Evolutionary conservation across 768 basidiomycete genomes (phyloP).

Genomic region (Agaricus blazei): DNA sequence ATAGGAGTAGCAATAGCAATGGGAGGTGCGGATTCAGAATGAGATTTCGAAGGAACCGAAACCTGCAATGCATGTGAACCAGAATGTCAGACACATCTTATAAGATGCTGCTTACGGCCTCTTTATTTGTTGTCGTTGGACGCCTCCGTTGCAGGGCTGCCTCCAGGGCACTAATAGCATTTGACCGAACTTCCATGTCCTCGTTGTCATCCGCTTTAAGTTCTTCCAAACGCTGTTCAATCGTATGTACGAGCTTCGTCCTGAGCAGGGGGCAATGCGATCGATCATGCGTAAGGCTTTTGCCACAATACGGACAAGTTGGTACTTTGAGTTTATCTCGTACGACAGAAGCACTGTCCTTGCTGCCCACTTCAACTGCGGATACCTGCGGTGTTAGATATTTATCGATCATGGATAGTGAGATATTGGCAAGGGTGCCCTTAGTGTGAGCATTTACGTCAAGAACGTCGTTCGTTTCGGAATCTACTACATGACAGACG

Average conservation of each 20-base stretch:
- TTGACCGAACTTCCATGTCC: slow-evolving; percentile 17
- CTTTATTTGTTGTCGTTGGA: background rate
- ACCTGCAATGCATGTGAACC: background rate
- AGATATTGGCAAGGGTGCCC: background rate
- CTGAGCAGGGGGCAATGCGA: slow-evolving; percentile 43
- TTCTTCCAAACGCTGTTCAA: slow-evolving; percentile 42
- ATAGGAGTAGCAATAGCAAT: background rate
- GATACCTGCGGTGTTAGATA: background rate
- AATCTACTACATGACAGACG: slow-evolving; percentile 9
- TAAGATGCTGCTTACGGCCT: background rate
- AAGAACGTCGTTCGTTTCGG: slow-evolving; percentile 7
- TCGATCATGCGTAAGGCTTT: slow-evolving; percentile 40
- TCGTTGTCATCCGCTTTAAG: slow-evolving; percentile 25
- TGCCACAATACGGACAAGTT: slow-evolving; percentile 39
- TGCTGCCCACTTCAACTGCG: background rate
- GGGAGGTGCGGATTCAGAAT: background rate
- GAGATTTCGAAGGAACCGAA: background rate
- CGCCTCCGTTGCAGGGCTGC: slow-evolving; percentile 22
- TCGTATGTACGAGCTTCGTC: slow-evolving; percentile 31
- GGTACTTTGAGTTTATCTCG: background rate
- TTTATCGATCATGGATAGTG: slow-evolving; percentile 9
- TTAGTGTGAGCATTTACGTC: background rate
- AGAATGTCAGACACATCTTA: background rate
- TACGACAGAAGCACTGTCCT: background rate
- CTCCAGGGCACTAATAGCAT: slow-evolving; percentile 38